Conservation (phyloP, 2,329 filamentous ascomycete genomes). For the Elsinoe australis region DNA sequence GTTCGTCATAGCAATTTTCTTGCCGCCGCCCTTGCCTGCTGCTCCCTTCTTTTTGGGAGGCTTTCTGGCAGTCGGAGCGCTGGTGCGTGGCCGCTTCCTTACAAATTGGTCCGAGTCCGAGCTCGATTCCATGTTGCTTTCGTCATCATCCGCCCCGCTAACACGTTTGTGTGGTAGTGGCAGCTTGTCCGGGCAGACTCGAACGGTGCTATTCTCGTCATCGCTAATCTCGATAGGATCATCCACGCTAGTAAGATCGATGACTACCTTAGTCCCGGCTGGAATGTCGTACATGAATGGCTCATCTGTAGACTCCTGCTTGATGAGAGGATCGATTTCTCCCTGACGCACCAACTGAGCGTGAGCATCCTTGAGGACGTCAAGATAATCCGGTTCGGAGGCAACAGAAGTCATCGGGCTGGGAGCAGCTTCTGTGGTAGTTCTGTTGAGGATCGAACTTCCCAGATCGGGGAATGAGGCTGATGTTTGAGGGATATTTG, state of each 20-base stretch:
- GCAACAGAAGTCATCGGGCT: no score
- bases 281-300: no score
- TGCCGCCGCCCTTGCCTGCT: neutral
- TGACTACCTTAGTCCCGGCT: no score
- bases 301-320: constrained; percentile 7
- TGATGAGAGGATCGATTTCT: neutral
- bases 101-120: no score
- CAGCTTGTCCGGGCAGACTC: neutral
- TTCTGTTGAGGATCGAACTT: neutral
- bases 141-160: neutral
- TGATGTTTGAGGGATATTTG: no score
- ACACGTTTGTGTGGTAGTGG: neutral
- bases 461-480: neutral
- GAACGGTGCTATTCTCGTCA: neutral
- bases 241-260: constrained; percentile 3
- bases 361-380: neutral
- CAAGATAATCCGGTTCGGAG: neutral
- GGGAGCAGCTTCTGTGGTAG: neutral
- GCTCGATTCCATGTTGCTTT: no score
- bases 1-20: constrained; percentile 25
- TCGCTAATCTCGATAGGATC: neutral
- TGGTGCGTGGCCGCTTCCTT: no score
- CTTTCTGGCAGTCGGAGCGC: neutral
- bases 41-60: neutral
- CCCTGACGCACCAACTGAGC: neutral